Evolutionary conservation across 192 early-diverging fungal species (phyloP).

Genomic region (Coemansia javaensis): DNA sequence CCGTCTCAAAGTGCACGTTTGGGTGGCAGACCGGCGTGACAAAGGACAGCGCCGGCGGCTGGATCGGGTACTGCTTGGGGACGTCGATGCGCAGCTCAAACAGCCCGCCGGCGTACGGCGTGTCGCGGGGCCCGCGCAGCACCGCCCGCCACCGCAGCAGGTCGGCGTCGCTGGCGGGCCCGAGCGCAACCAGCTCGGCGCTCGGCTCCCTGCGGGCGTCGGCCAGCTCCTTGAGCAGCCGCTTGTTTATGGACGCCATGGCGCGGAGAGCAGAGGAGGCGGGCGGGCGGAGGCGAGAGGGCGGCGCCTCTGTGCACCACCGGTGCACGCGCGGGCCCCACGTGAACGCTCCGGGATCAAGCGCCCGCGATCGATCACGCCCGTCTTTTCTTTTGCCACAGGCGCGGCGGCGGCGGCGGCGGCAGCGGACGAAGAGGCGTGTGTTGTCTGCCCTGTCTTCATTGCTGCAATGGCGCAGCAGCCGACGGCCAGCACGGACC

Average conservation of each 20-base stretch:
- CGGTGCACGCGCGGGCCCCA: no score
- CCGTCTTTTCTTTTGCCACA: no score
- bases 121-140: conserved; percentile 45
- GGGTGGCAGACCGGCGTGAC: conserved; percentile 86
- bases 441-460: no score
- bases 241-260: conserved; percentile 45
- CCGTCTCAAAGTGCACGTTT: conserved; percentile 92
- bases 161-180: conserved; percentile 36
- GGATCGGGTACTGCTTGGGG: conserved; percentile 71
- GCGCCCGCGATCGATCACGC: no score
- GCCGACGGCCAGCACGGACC: conserved; percentile 30
- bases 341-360: no score
- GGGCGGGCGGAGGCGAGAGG: no score
- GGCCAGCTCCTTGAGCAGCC: conserved; percentile 57
- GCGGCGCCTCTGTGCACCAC: no score
- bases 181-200: conserved; percentile 27
- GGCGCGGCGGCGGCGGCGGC: no score
- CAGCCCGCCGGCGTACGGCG: conserved; percentile 58
- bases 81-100: conserved; percentile 81
- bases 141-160: conserved; percentile 49
- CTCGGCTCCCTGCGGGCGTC: conserved; percentile 34
- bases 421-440: no score
- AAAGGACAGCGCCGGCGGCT: conserved; percentile 67
- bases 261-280: not conserved
- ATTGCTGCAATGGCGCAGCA: not conserved